Percentiles rank a stretch among this genome's conserved stretches.
Evolutionary conservation across 108 stramenopile species (phyloP).

Genomic region (Cyclotella atomus): DNA sequence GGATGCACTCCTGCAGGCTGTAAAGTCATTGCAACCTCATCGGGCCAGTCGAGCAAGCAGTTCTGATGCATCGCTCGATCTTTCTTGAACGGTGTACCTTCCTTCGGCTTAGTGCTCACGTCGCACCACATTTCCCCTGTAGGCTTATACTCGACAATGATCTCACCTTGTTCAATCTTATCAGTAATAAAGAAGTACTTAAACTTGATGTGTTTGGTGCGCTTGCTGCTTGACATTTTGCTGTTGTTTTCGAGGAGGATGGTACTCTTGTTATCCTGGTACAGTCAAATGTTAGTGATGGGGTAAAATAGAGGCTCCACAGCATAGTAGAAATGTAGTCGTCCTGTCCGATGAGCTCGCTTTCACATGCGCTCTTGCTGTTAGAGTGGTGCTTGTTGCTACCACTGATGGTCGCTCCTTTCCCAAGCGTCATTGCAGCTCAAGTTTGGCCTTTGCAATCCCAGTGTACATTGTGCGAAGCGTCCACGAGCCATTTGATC

Average conservation of each 20-base stretch:
- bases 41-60: no score
- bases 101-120: constrained; percentile 52
- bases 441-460: constrained; percentile 63
- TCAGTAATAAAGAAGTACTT: constrained; percentile 44
- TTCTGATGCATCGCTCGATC: neutral
- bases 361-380: constrained; percentile 40
- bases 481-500: constrained; percentile 42
- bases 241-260: constrained; percentile 17
- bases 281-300: no score
- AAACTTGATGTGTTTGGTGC: constrained; percentile 11
- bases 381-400: constrained; percentile 41
- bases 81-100: no score
- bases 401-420: constrained; percentile 27
- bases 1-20: neutral
- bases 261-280: constrained; percentile 26
- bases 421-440: constrained; percentile 44
- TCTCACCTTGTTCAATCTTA: constrained; percentile 23
- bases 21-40: no score
- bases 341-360: constrained; percentile 29
- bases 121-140: constrained; percentile 54
- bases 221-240: neutral
- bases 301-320: constrained; percentile 29
- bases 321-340: constrained; percentile 23
- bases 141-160: constrained; percentile 46
- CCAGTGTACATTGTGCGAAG: constrained; percentile 35